A percentile compares a stretch with the other conserved stretches of the same genome.
These are phyloP conservation scores for Gossypium rotundifolium DNA, from an alignment of 345 rosid species.

Conservation along the genomic window DNA sequence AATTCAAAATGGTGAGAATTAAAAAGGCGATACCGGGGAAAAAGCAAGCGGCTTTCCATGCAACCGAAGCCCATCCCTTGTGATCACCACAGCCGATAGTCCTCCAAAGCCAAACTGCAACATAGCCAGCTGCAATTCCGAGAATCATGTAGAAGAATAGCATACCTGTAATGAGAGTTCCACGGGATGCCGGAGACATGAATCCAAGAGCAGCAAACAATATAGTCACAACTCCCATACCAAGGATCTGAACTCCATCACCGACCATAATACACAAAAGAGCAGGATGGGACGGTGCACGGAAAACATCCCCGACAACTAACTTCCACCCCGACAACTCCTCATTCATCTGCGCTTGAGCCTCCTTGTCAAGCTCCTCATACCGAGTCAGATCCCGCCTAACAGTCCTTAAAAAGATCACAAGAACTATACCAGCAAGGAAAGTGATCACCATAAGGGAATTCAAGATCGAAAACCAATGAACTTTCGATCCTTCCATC, in stretches of 20 bases:
- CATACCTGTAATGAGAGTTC: slow-evolving; percentile 56
- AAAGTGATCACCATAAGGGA: slow-evolving; percentile 72
- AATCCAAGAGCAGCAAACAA: slow-evolving; percentile 60
- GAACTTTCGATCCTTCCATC: slow-evolving; percentile 71
- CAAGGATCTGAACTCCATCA: slow-evolving; percentile 59
- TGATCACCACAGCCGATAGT: slow-evolving; percentile 45
- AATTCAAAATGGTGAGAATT: slow-evolving; percentile 44
- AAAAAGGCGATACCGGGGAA: slow-evolving; percentile 56
- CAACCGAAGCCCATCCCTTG: slow-evolving; percentile 48
- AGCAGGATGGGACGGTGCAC: slow-evolving; percentile 41
- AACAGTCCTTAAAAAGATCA: slow-evolving; percentile 71
- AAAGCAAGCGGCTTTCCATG: slow-evolving; percentile 56
- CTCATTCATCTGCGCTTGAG: slow-evolving; percentile 76
- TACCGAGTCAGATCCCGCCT: slow-evolving; percentile 72
- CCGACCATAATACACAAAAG: slow-evolving; percentile 54
- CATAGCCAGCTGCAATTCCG: slow-evolving; percentile 53
- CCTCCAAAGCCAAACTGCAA: slow-evolving; percentile 58
- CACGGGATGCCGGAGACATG: slow-evolving; percentile 62
- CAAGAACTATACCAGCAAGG: slow-evolving; percentile 74
- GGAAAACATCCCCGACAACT: slow-evolving; percentile 63
- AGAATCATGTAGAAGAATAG: slow-evolving; percentile 54
- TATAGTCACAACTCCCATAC: slow-evolving; percentile 55
- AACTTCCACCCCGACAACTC: slow-evolving; percentile 66
- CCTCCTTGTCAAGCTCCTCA: slow-evolving; percentile 81
- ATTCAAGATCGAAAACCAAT: slow-evolving; percentile 67